Evolutionary conservation across 2,329 filamentous ascomycete genomes (phyloP), one percentile per base, ranked within the genome.

Genomic region (Botrytis deweyae): DNA sequence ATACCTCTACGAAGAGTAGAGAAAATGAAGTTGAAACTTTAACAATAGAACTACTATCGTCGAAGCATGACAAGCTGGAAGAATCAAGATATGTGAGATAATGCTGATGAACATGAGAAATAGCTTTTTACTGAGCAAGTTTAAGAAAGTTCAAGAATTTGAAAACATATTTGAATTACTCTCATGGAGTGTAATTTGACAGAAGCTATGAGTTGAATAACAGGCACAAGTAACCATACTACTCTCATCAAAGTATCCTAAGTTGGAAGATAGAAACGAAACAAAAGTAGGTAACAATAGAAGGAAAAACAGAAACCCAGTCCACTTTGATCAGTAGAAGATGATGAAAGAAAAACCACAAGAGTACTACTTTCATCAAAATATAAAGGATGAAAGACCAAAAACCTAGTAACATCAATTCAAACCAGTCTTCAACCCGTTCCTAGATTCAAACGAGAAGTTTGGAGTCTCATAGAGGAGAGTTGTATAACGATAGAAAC

Each of bases 391-490:
- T 25, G 3, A 22, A 66, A 65, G 18, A n/a, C 2, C 36, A 16
- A 63, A 62, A 7, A 36, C 7, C 10, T 3, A 25, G 4, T 8
- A 67, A 3, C 29, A 38, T 25, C 14, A 38, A 16, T 7, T 40
- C 5, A n/a, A 40, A n/a, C 4, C 1, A 67, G 16, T 6, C 46
- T 9, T 1, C 1, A 1, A 3, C 7, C 3, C 20, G 7, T 52
- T 22, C 7, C 7, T 38, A 10, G 1, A 12, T 7, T 18, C 1
- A 3, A 52, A 46, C 0, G 0, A 20, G 7, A 1, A 40, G 7
- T n/a, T 4, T 10, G 5, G 8, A 25, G 2, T n/a, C 20, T 0
- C 0, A 18, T 0, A n/a, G 1, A 40, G 8, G 40, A 40, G 1
- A 0, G 18, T 0, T 8, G 20, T 1, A 14, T 16, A n/a, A 36